Evolutionary conservation across 345 rosid species (phyloP).

Genomic region (Corymbia maculata): DNA sequence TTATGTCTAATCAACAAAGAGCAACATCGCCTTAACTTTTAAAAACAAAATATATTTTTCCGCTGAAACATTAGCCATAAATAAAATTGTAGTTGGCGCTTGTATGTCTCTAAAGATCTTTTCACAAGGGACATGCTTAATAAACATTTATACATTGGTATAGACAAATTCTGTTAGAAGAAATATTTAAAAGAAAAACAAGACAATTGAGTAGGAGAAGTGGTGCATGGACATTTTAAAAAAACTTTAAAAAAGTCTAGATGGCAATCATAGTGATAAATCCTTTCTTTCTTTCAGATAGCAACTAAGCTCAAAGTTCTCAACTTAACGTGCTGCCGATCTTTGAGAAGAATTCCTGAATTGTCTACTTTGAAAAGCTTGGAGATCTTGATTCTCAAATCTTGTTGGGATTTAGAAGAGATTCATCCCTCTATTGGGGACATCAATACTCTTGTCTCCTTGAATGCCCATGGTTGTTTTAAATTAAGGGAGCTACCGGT

Average conservation of each 20-base stretch:
- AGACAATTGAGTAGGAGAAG: background rate
- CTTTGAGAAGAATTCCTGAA: background rate
- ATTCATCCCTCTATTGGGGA: background rate
- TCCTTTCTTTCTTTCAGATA: background rate
- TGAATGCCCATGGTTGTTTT: rapidly evolving
- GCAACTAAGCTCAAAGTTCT: background rate
- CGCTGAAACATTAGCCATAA: background rate
- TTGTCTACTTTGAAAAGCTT: background rate
- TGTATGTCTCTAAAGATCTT: rapidly evolving
- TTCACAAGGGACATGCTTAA: rapidly evolving
- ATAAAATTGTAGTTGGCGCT: rapidly evolving
- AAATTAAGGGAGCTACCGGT: rapidly evolving
- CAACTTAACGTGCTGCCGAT: rapidly evolving
- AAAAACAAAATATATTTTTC: background rate
- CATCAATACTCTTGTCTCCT: background rate
- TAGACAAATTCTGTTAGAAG: background rate
- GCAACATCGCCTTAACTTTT: rapidly evolving
- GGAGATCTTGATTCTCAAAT: background rate
- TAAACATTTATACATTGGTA: background rate
- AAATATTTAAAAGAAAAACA: background rate
- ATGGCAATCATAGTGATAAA: rapidly evolving
- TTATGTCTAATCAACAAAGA: background rate
- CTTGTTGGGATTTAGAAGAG: rapidly evolving
- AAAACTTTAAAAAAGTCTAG: rapidly evolving
- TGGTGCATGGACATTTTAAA: background rate